A percentile compares a stretch with the other conserved stretches of the same genome.
phyloP scores from a whole-genome alignment of 371 early-diverging fungal genomes.

The Mucor mucedo region DNA sequence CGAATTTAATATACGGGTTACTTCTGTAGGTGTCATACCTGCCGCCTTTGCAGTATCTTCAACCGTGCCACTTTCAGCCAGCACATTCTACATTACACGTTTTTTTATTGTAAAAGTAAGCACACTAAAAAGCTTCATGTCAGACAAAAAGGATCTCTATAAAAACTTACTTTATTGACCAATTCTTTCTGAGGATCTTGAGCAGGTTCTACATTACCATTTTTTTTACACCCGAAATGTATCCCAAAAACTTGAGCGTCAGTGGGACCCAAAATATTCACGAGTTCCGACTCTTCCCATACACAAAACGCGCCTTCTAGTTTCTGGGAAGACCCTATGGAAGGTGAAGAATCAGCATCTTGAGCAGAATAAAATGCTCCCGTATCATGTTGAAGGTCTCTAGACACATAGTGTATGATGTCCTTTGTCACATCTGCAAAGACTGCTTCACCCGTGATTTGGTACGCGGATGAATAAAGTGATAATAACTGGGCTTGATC shows the following conservation, averaged over 20 bases:
- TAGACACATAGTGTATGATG: constrained; percentile 60
- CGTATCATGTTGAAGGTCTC: constrained; percentile 51
- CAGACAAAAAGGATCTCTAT: no score
- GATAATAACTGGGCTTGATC: constrained; percentile 72
- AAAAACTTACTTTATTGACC: constrained; percentile 47
- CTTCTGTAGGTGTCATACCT: constrained; percentile 34
- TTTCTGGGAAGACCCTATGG: constrained; percentile 42
- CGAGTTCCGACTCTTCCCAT: constrained; percentile 61
- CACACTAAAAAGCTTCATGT: no score
- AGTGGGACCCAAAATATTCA: constrained; percentile 40
- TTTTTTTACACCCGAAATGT: constrained; percentile 54
- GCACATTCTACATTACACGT: constrained; percentile 53
- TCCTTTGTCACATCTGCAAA: constrained; percentile 57
- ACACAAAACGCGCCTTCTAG: constrained; percentile 75
- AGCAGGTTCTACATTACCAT: constrained; percentile 63
- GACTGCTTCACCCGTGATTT: constrained; percentile 51
- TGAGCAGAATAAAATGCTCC: constrained; percentile 77
- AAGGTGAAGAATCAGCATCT: constrained; percentile 73
- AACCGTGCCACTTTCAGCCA: constrained; percentile 44
- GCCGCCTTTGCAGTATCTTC: constrained; percentile 52
- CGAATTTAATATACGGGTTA: constrained; percentile 32
- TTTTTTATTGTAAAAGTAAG: no score
- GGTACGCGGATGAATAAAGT: constrained; percentile 51
- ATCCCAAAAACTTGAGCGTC: constrained; percentile 45
- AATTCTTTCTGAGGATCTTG: constrained; percentile 72